A percentile compares a stretch with the other conserved stretches of the same genome.
These are phyloP conservation scores for Hypoxylon rubiginosum DNA, from an alignment of 2,329 filamentous ascomycete species.

Conservation along the genomic window DNA sequence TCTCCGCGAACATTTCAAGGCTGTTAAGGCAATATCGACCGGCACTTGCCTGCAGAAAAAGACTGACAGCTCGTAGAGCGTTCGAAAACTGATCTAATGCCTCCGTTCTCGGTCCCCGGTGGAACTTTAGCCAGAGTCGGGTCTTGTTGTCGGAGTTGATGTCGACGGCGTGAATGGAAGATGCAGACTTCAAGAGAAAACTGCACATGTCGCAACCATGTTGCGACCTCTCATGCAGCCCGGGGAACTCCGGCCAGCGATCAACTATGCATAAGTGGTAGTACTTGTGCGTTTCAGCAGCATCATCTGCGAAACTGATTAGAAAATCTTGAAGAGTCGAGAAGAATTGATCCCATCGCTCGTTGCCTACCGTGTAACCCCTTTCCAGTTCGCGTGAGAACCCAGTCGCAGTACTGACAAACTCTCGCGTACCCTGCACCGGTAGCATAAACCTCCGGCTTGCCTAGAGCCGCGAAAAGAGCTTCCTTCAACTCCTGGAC, in stretches of 20 bases:
- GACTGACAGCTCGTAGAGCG: conserved; percentile 1
- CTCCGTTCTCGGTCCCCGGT: neutral
- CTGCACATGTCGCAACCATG: neutral
- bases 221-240: neutral
- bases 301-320: neutral
- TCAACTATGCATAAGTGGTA: conserved; percentile 1
- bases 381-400: neutral
- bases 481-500: neutral
- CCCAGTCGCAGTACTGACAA: conserved; percentile 1
- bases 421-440: conserved; percentile 1
- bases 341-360: neutral
- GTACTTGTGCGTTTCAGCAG: neutral
- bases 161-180: neutral
- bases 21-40: neutral
- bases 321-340: neutral
- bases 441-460: neutral
- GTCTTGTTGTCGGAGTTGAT: neutral
- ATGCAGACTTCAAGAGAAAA: neutral
- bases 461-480: neutral
- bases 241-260: conserved; percentile 1
- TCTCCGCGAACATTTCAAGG: neutral
- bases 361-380: neutral
- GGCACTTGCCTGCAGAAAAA: neutral
- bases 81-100: neutral
- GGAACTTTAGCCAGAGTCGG: neutral